A percentile compares a stretch with the other conserved stretches of the same genome.
Evolutionary conservation across 805 yeast species (phyloP).

Genomic region (Diddensiella santjacobensis): DNA sequence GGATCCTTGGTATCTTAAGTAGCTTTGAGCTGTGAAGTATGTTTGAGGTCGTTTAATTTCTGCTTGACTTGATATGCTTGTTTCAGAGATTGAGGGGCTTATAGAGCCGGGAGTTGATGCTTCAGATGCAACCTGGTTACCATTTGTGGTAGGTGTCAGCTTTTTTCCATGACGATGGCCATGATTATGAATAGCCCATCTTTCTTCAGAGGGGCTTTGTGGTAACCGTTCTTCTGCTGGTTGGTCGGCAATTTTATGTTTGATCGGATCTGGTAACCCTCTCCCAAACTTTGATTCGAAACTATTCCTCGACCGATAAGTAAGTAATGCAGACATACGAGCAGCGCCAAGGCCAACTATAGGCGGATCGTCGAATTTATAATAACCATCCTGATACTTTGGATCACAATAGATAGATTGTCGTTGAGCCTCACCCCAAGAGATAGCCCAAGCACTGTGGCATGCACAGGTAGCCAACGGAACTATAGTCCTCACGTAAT

Average conservation of each 20-base stretch:
- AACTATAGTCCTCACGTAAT: constrained; percentile 65
- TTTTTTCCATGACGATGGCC: constrained; percentile 48
- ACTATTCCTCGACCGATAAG: constrained; percentile 87
- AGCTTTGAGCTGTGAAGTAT: constrained; percentile 92
- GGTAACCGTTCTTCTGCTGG: constrained; percentile 25
- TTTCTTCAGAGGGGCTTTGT: constrained; percentile 55
- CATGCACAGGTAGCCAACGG: constrained; percentile 93
- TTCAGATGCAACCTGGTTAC: constrained; percentile 3
- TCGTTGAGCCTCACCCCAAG: constrained; percentile 98
- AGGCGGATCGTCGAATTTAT: constrained; percentile 74
- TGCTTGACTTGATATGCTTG: not conserved
- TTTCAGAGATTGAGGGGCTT: not conserved
- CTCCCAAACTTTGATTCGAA: constrained; percentile 93
- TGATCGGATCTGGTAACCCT: constrained; percentile 51
- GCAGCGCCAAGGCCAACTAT: constrained; percentile 89
- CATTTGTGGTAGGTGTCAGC: constrained; percentile 11
- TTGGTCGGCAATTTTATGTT: constrained; percentile 35
- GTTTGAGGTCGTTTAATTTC: constrained; percentile 39
- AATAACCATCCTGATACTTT: constrained; percentile 86
- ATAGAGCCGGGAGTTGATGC: constrained; percentile 6
- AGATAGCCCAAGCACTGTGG: constrained; percentile 97
- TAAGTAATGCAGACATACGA: constrained; percentile 91
- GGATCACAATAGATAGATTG: constrained; percentile 96
- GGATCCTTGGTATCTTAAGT: constrained; percentile 88
- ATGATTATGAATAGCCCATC: constrained; percentile 85